phyloP scores from a whole-genome alignment of 2,329 filamentous ascomycete species.

The Plenodomus lindquistii region DNA sequence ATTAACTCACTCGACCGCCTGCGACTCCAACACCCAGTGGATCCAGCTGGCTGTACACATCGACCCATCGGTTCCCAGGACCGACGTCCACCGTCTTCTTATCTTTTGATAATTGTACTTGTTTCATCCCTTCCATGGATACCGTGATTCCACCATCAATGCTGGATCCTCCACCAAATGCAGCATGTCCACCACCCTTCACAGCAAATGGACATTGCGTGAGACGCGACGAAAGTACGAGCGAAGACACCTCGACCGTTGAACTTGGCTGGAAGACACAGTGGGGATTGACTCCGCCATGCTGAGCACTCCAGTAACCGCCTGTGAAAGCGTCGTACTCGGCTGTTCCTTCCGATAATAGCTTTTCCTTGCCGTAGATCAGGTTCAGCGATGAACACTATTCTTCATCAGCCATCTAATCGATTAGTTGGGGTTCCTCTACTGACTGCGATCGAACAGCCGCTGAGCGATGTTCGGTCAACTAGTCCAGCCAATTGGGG shows the following conservation, averaged over 20 bases:
- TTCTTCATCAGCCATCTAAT: conserved; percentile 9
- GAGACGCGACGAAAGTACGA: conserved; percentile 25
- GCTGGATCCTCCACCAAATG: too few relatives aligned
- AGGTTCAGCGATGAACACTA: conserved; percentile 29
- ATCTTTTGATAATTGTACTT: conserved; percentile 29
- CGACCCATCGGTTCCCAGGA: too few relatives aligned
- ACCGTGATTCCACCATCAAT: conserved; percentile 50
- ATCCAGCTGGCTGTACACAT: too few relatives aligned
- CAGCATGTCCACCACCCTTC: too few relatives aligned
- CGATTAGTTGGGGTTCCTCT: too few relatives aligned
- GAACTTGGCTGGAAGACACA: conserved; percentile 34
- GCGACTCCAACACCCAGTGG: conserved; percentile 30
- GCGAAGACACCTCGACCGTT: conserved; percentile 21
- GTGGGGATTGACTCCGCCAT: conserved; percentile 24
- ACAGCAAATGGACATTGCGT: too few relatives aligned
- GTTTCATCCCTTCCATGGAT: conserved; percentile 42
- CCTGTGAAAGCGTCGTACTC: conserved; percentile 26
- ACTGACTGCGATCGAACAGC: neutral
- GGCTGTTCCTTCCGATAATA: conserved; percentile 14
- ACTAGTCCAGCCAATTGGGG: neutral
- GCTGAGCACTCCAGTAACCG: conserved; percentile 34
- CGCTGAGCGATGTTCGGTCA: neutral
- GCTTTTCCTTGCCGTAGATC: conserved; percentile 24
- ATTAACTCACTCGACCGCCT: conserved; percentile 34
- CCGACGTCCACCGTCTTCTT: too few relatives aligned